Base-by-base conservation (phyloP, 495 filamentous ascomycete species). In the Penicillium atrosanguineum region DNA sequence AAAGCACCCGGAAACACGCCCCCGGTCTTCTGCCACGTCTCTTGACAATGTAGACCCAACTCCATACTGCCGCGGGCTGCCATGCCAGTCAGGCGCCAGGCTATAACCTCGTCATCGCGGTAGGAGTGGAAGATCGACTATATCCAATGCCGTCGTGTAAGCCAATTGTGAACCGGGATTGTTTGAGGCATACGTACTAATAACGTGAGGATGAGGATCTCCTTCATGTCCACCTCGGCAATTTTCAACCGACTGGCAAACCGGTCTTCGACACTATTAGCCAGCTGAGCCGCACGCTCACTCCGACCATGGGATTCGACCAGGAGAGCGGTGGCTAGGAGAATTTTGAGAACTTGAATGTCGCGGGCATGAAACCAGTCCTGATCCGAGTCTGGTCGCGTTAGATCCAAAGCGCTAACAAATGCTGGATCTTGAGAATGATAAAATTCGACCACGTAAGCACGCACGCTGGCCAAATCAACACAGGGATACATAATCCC, bases 41-140 rank as follows among this genome's bases (percentile, higher is more conserved):
- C 87, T 50, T 84, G 79, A 15, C 88, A 74, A 65, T 95, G 90
- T 12, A 95, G 75, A 6, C 90, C 90, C 3, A 93, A 70, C 66
- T 93, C 87, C 41, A 92, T 78, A 44, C 86, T 87, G 42, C 88
- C 79, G 4, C 89, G 80, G 3, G 83, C 76, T 0, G 87, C 83
- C 56, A 88, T 79, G 4, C 90, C 87, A 56, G 87, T 88, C 9
- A 87, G 71, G 0, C 90, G 80, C 87, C 90, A 93, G 15, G 87
- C 83, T 23, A 89, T 79, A 5, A 86, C 78, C 70, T 93, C 90
- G 61, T 93, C 87, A 56, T 88, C 88, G 18, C 82, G 81, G 40
- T 91, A 84, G 43, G 90, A 92, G 58, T 90, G 81, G 64, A 94
- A 95, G 44, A 91, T 89, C 1, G 87, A 87, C 86, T 89, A 48